Conservation (phyloP, 371 early-diverging fungal genomes). For the Circinella minor region DNA sequence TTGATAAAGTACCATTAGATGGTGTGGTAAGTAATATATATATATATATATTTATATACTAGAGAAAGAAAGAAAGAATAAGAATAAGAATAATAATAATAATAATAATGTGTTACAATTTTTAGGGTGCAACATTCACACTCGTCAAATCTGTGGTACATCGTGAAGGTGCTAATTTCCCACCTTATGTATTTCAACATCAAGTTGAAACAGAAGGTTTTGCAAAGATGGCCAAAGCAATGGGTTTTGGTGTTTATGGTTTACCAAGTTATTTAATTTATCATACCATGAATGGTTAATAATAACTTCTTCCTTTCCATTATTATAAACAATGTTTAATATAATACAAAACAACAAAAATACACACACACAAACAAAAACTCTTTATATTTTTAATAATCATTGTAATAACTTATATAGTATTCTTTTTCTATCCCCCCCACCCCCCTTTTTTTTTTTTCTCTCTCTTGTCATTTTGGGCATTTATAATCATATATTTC, state of each 20-base stretch:
- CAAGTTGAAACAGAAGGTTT: constrained; percentile 81
- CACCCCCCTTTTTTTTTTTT: too few species aligned
- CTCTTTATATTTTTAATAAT: neutral
- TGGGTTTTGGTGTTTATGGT: constrained; percentile 68
- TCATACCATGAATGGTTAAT: constrained; percentile 40
- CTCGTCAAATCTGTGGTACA: constrained; percentile 70
- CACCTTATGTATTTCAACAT: constrained; percentile 47
- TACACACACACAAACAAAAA: neutral
- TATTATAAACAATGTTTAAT: neutral
- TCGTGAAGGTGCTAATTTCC: constrained; percentile 64
- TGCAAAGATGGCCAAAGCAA: constrained; percentile 71
- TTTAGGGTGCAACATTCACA: constrained; percentile 49
- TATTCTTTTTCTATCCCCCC: too few species aligned
- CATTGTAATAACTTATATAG: neutral
- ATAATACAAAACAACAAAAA: neutral
- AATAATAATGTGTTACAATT: neutral
- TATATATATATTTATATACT: neutral
- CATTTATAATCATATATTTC: too few species aligned
- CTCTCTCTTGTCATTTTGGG: too few species aligned
- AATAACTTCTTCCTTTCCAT: neutral
- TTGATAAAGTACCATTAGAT: constrained; percentile 44
- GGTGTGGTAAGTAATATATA: constrained; percentile 30
- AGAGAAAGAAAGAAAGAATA: neutral
- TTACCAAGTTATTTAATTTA: constrained; percentile 59
- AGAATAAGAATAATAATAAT: too few species aligned